Evolutionary conservation across 2,329 filamentous ascomycete genomes (phyloP), one percentile per base, ranked within the genome.

Genomic region (Eurotiales sp.): DNA sequence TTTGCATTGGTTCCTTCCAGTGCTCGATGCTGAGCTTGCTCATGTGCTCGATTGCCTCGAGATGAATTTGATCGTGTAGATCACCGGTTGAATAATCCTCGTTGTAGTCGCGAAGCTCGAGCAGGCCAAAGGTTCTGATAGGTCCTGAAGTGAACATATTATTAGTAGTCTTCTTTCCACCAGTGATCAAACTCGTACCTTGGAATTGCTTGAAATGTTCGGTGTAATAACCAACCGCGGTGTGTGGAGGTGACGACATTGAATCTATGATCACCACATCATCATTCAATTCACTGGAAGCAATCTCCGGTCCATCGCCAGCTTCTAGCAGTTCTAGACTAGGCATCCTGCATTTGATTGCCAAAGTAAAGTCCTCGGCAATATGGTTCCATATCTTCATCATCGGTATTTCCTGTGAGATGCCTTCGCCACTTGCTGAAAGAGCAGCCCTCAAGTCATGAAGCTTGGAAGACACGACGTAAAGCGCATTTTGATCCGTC

Each of bases 401-500:
- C 51, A 81, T 72, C 0, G 63, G 53, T 14, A 71, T 72, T 3
- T 63, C 53, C 0, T 64, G 60, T 1, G 63, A 63, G 0, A 77
- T 75, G 7, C 82, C 77, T 17, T 78, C 72, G 5, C 88, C 68
- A 1, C 83, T 72, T 0, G 72, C 69, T 4, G 77, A 73, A 1
- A 89, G 73, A 0, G 73, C 62, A 0, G 73, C 69, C 0, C 80
- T 77, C 54, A 92, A 84, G 0, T 71, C 71, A 11, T 74, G 72
- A 0, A 92, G 64, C 10, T 82, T 80, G 2, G 78, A 77, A 17
- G 78, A 77, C 0, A 95, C 77, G 8, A 84, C 81, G 0, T 84
- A 73, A n/a, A 84, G 78, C 0, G 90, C 79, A 39, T 90, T 88
- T 0, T 73, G 68, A 0, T 68, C 68, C 0, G 86, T 85, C 0